These are phyloP conservation scores for Nicotiana tabacum DNA, from an alignment of 257 asterid genomes.

Conservation along the genomic window DNA sequence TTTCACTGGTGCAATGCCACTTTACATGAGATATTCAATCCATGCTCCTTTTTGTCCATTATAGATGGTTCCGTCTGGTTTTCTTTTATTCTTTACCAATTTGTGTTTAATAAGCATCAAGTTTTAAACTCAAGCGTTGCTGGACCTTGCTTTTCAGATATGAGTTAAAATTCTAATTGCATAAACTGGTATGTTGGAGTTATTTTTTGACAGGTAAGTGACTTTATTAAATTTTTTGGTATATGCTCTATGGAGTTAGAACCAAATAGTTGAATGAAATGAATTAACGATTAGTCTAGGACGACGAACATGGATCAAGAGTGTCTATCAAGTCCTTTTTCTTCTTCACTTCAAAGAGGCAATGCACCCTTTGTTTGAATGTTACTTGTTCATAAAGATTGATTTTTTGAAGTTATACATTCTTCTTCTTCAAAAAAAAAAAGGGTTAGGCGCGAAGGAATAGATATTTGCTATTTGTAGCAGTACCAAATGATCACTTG, in stretches of 20 bases:
- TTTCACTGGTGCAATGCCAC: not conserved
- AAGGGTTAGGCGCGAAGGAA: not conserved
- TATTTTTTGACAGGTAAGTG: not conserved
- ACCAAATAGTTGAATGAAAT: not conserved
- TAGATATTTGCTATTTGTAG: not conserved
- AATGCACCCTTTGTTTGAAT: not conserved
- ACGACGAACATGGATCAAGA: not conserved
- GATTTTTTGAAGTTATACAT: not conserved
- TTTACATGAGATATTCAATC: not conserved
- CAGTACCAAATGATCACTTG: not conserved
- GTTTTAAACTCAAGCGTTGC: not conserved
- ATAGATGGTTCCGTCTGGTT: not conserved
- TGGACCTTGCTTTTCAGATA: not conserved
- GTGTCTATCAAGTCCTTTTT: not conserved
- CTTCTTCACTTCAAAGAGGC: conserved; percentile 1
- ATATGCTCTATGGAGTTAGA: not conserved
- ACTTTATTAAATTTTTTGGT: not conserved
- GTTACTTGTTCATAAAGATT: not conserved
- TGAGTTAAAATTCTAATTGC: not conserved
- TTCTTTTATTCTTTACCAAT: not conserved
- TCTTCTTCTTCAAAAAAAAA: no score
- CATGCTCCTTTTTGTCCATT: not conserved
- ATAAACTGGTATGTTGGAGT: not conserved
- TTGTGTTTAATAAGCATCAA: not conserved
- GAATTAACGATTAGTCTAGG: not conserved